Evolutionary conservation across 768 basidiomycete species (phyloP), one percentile per base, ranked within the genome.

Genomic region (Rhizopogon vinicolor): DNA sequence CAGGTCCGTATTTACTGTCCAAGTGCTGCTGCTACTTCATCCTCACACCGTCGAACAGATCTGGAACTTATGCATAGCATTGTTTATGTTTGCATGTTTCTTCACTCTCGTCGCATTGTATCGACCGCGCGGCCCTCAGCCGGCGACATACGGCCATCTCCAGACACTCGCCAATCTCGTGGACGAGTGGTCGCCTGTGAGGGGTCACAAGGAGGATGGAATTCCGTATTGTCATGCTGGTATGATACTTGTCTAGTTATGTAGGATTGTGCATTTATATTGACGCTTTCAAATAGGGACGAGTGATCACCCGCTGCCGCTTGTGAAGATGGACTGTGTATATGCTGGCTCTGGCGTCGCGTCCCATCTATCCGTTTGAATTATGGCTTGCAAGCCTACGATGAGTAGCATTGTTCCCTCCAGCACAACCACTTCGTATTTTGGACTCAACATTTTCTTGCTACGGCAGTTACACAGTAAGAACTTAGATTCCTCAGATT

Each of bases 21-120:
- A 13, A 40, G 59, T 7, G 16, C 35, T 13, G 12, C 12, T 7
- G 12, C 10, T 33, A 19, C 2, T 12, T 1, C 3, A 19, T 3
- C 19, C 14, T 29, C 9, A 48, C 22, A 29, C 41, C 5, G 7
- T 19, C 18, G 0, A 31, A 12, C 19, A 70, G 68, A 63, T 70
- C 28, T 50, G 70, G 7, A 70, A 70, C 49, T 64, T 67, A 25
- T 54, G 65, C 16, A 61, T 2, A 3, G 60, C 55, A 0, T 58
- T 68, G 0, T 57, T 63, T 29, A 25, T 67, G 16, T 56, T 68
- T 41, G 58, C 62, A 6, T 48, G 70, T n/a, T 31, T 55, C 13
- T 44, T 70, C 22, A 59, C 60, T 0, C 42, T 41, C 16, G 28
- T 57, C 35, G 42, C 56, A 22, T 13, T 57, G 13, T 39, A 7